phyloP scores from a whole-genome alignment of 768 basidiomycete species.

The Pulveroboletus sp. region DNA sequence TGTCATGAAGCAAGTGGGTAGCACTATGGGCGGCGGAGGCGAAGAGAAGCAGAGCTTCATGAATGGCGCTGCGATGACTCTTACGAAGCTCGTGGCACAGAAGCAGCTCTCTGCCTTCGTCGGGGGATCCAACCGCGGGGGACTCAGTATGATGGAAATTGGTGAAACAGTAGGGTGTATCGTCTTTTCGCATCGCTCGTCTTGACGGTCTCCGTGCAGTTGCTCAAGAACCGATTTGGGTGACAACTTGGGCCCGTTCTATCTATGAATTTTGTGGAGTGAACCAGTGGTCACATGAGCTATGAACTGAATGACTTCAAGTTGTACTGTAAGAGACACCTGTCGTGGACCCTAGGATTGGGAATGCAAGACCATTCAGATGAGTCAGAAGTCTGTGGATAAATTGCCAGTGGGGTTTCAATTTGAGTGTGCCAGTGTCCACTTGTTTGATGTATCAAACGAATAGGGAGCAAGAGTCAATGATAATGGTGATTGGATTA shows the following conservation, averaged over 20 bases:
- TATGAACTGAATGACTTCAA: background rate
- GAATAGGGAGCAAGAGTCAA: too few relatives aligned
- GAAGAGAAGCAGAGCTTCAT: constrained; percentile 76
- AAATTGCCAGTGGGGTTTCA: too few relatives aligned
- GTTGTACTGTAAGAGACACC: too few relatives aligned
- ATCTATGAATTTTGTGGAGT: background rate
- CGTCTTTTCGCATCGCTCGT: background rate
- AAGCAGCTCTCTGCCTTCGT: constrained; percentile 41
- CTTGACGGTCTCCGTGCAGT: background rate
- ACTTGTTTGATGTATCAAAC: too few relatives aligned
- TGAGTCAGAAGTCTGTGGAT: too few relatives aligned
- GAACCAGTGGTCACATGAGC: background rate
- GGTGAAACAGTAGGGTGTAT: constrained; percentile 40
- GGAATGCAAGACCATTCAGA: background rate
- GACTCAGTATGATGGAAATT: constrained; percentile 51
- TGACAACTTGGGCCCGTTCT: background rate
- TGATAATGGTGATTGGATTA: too few relatives aligned
- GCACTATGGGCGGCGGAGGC: constrained; percentile 66
- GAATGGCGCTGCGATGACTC: constrained; percentile 79
- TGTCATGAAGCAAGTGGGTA: constrained; percentile 80
- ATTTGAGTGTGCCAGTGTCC: too few relatives aligned
- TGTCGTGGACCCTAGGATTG: too few relatives aligned
- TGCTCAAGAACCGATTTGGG: constrained; percentile 15
- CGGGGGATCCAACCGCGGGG: constrained; percentile 69
- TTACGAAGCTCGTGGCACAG: constrained; percentile 78